Percentiles rank a stretch among this genome's conserved stretches.
Evolutionary conservation across 108 stramenopile species (phyloP).

Genomic region (Nitzschia sp.): DNA sequence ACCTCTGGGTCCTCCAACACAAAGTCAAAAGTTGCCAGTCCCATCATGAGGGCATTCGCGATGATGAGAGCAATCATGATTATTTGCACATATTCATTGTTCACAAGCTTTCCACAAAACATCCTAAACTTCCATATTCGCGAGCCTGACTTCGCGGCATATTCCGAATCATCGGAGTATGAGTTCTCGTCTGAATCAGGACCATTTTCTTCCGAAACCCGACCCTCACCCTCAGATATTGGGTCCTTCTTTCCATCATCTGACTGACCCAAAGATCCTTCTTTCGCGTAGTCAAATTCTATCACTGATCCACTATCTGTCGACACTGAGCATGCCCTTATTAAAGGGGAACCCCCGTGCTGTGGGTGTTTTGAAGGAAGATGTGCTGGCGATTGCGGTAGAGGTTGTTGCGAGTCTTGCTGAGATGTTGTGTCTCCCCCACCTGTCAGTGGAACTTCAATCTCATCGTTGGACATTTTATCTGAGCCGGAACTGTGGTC

Average conservation of each 20-base stretch:
- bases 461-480: neutral
- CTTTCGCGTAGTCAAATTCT: neutral
- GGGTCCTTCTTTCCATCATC: neutral
- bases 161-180: neutral
- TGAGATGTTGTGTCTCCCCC: neutral
- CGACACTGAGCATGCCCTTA: too few relatives aligned
- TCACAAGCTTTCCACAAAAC: constrained; percentile 45
- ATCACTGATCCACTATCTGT: neutral
- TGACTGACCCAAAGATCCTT: neutral
- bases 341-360: too few relatives aligned
- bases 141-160: neutral
- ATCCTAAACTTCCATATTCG: constrained; percentile 13
- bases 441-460: neutral
- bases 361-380: too few relatives aligned
- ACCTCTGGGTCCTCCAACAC: constrained; percentile 49
- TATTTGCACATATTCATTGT: constrained; percentile 51
- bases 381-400: neutral
- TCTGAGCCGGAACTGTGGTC: neutral
- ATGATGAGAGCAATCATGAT: constrained; percentile 57
- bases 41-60: constrained; percentile 69
- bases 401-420: neutral
- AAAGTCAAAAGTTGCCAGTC: constrained; percentile 71
- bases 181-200: neutral
- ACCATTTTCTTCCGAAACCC: too few relatives aligned
- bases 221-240: too few relatives aligned